Conservation (phyloP, 2,329 filamentous ascomycete species). For the Nigrospora oryzae region DNA sequence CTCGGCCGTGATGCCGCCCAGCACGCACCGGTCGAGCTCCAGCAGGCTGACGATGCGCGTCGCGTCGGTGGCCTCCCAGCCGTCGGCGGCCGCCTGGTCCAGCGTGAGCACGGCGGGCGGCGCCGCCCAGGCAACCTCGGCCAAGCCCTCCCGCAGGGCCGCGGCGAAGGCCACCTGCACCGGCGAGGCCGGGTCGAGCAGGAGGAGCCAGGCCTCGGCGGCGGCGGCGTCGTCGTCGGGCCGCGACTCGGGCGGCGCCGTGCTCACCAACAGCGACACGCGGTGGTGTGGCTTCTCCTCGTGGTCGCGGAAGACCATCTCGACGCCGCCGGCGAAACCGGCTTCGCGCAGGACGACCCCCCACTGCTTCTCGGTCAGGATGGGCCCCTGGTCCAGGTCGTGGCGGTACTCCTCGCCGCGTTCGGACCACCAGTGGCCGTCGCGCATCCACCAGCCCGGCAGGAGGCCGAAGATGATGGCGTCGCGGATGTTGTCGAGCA, state of each 20-base stretch:
- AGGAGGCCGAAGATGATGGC: conserved; percentile 1
- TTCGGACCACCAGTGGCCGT: neutral
- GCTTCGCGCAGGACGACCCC: neutral
- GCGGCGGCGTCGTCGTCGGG: neutral
- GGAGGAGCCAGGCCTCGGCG: neutral
- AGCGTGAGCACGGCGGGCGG: neutral
- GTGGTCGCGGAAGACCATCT: conserved; percentile 1
- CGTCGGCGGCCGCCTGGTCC: neutral
- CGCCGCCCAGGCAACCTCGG: neutral
- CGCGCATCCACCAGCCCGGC: conserved; percentile 1
- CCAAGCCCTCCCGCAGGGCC: neutral
- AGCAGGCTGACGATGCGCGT: neutral
- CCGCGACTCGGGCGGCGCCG: neutral
- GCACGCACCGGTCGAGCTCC: neutral
- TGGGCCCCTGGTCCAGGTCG: neutral
- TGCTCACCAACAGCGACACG: neutral
- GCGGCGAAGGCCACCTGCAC: neutral
- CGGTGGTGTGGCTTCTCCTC: conserved; percentile 1
- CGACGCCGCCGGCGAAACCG: neutral
- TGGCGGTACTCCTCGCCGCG: neutral
- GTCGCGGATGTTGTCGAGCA: conserved; percentile 1
- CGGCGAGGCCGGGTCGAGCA: neutral
- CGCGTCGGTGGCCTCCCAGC: neutral
- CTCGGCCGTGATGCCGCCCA: neutral
- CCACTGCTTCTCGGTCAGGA: neutral